Base-by-base conservation (phyloP, 2,329 filamentous ascomycete genomes). In the Blastomyces emzantsi region DNA sequence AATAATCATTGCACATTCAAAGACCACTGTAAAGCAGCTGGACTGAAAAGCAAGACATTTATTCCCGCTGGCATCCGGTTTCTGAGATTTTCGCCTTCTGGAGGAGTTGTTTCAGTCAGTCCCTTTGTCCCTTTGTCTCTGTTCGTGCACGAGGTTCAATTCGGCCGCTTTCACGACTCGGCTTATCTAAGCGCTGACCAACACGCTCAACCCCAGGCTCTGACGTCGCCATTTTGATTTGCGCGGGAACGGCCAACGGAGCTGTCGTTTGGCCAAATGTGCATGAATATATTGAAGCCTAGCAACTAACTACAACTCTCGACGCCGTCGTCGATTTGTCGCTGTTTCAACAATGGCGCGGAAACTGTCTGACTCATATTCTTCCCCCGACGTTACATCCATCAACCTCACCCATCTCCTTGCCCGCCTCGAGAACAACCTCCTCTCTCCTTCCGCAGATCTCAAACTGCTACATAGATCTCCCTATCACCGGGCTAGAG, bases 381-480 rank as follows among this genome's bases (percentile, higher is more conserved):
- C 68, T 1, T 67, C 72, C 28, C 11, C 61, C 17, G 71, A 76
- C 45, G 67, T 72, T 47, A 70, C 71, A 30, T 69, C 74, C n/a
- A 71, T 79, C 51, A 78, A 74, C 59, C 70, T 79, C 19, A 71
- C 75, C 39, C 76, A 77, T 52, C 72, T 79, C n/a, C 71, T 80
- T 51, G 70, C 73, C 19, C 75, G 78, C 39, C 73, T 79, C 30
- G 77, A 77, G 64, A 70, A 76, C 64, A 77, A 80, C 60, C 70
- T 80, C 47, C 74, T 79, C 61, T 76, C 77, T 4, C 69, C 71
- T 9, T 70, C 68, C 15, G 68, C 75, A 47, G 75, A 78, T 52
- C 68, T 77, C 25, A 74, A 72, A 64, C 68, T 72, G 15, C 67
- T 78, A 49, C 74, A 71, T 43, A 73, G 70, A 64, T 75, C 77